These are phyloP conservation scores for Penicillium steckii DNA, from an alignment of 495 filamentous ascomycete genomes.

Conservation along the genomic window DNA sequence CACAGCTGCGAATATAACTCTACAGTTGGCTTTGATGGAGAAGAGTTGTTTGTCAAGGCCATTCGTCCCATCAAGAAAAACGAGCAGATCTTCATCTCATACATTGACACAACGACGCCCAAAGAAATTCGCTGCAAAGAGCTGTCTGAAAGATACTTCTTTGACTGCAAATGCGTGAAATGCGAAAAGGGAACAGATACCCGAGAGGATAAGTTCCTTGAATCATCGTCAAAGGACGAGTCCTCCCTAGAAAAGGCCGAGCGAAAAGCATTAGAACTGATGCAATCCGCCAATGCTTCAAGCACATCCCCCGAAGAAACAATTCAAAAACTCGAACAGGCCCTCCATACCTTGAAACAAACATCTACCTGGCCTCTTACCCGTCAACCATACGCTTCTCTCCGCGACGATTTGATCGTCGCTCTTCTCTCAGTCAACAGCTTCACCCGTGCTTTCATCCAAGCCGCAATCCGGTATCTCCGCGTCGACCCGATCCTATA, in stretches of 20 bases:
- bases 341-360: constrained; percentile 23
- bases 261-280: constrained; percentile 25
- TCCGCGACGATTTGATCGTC: constrained; percentile 40
- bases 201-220: constrained; percentile 18
- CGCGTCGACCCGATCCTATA: constrained; percentile 40
- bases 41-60: constrained; percentile 43
- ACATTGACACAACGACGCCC: constrained; percentile 61
- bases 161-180: constrained; percentile 60
- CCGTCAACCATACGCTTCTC: constrained; percentile 39
- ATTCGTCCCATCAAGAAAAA: constrained; percentile 46
- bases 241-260: constrained; percentile 20
- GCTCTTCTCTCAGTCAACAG: constrained; percentile 27
- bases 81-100: constrained; percentile 67
- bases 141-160: constrained; percentile 60
- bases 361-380: constrained; percentile 30
- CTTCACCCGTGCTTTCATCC: constrained; percentile 35
- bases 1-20: constrained; percentile 72
- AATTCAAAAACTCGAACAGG: constrained; percentile 21
- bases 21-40: constrained; percentile 61
- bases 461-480: constrained; percentile 38
- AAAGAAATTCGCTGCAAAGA: constrained; percentile 45
- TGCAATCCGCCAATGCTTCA: constrained; percentile 17
- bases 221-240: constrained; percentile 7
- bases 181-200: constrained; percentile 39
- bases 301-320: constrained; percentile 11